Conservation (phyloP, 2,329 filamentous ascomycete genomes). For the Macrophomina tecta region DNA sequence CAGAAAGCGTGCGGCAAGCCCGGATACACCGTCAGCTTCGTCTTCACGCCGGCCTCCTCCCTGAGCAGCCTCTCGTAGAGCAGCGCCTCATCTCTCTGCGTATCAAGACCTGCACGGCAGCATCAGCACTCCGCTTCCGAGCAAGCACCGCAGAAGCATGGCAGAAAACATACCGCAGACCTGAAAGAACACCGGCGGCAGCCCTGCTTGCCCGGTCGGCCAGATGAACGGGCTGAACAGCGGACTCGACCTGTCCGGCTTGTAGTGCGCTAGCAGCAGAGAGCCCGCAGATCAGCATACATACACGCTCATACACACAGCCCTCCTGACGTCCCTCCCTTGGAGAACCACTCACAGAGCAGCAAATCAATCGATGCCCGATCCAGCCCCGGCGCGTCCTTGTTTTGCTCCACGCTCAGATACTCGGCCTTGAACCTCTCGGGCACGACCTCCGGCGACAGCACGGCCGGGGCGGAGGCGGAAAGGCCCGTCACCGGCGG, state of each 20-base stretch:
- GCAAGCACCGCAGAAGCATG: neutral
- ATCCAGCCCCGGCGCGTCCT: slow-evolving; percentile 32
- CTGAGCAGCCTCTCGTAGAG: slow-evolving; percentile 58
- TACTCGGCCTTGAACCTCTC: slow-evolving; percentile 33
- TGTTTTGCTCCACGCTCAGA: slow-evolving; percentile 31
- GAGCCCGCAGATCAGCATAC: neutral
- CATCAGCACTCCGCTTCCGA: neutral
- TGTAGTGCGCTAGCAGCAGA: slow-evolving; percentile 36
- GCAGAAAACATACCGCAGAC: slow-evolving; percentile 47
- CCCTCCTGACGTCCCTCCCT: too few species aligned
- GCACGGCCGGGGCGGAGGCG: slow-evolving; percentile 29
- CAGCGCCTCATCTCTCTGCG: slow-evolving; percentile 58
- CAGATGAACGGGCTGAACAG: slow-evolving; percentile 36
- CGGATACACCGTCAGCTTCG: slow-evolving; percentile 51
- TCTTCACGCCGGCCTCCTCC: slow-evolving; percentile 51
- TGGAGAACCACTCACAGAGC: neutral
- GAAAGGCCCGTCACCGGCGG: slow-evolving; percentile 33
- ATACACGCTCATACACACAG: neutral
- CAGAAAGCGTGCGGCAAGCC: slow-evolving; percentile 53
- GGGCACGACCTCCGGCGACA: slow-evolving; percentile 38
- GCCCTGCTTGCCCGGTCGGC: slow-evolving; percentile 33
- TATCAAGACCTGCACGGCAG: slow-evolving; percentile 45
- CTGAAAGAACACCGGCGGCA: slow-evolving; percentile 58
- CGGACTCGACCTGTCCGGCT: slow-evolving; percentile 38
- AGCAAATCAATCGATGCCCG: slow-evolving; percentile 24